These are phyloP conservation scores for Sambucus nigra DNA, from an alignment of 129 eudicot species.

Conservation along the genomic window DNA sequence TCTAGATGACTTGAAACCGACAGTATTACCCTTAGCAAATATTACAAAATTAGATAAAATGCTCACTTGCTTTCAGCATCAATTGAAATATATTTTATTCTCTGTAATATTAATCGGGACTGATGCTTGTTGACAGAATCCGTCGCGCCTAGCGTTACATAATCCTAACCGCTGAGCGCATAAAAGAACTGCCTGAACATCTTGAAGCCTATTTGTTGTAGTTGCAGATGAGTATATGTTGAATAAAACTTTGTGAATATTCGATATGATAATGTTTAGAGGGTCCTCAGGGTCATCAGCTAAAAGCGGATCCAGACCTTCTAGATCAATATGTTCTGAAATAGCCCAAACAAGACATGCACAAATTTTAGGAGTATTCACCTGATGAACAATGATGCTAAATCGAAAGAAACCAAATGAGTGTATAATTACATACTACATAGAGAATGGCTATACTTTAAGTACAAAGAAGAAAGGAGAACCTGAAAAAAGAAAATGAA, in stretches of 20 bases:
- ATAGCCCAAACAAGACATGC: constrained; percentile 96
- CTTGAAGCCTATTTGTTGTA: constrained; percentile 82
- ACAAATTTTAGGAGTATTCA: constrained; percentile 77
- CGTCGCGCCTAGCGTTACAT: constrained; percentile 75
- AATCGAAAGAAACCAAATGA: not conserved
- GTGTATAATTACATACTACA: not conserved
- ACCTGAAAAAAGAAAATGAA: not conserved
- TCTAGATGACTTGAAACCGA: no score
- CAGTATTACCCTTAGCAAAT: no score
- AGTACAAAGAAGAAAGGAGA: not conserved
- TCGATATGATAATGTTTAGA: constrained; percentile 68
- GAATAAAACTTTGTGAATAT: constrained; percentile 82
- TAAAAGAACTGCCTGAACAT: constrained; percentile 90
- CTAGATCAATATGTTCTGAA: constrained; percentile 87
- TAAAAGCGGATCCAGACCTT: constrained; percentile 94
- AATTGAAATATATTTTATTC: constrained; percentile 72
- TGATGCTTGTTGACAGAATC: constrained; percentile 97
- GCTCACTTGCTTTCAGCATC: constrained; percentile 80
- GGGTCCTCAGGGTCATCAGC: constrained; percentile 98
- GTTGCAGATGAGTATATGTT: constrained; percentile 65
- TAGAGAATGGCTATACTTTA: not conserved
- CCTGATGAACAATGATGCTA: constrained; percentile 31
- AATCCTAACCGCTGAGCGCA: constrained; percentile 88
- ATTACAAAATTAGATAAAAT: no score
- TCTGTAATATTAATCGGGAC: constrained; percentile 75